Conservation (phyloP, 2,329 filamentous ascomycete genomes). For the Geosmithia morbida region DNA sequence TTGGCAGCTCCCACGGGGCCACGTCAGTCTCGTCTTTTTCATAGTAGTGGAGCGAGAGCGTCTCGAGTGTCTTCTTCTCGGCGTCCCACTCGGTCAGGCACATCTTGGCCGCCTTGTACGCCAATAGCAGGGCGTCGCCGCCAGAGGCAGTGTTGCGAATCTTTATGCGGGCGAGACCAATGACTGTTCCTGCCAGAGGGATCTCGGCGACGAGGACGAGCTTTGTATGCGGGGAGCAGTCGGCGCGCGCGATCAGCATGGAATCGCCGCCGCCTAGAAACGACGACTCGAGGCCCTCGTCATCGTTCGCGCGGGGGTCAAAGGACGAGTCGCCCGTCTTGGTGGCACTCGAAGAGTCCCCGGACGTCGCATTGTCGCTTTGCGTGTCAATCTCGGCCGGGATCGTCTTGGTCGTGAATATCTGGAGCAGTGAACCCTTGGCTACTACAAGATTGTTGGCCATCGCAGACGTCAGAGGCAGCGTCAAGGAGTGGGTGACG, state of each 20-base stretch:
- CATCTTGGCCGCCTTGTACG: slow-evolving; percentile 83
- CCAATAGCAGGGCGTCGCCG: slow-evolving; percentile 70
- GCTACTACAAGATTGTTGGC: slow-evolving; percentile 80
- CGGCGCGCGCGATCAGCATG: slow-evolving; percentile 42
- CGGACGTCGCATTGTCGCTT: slow-evolving; percentile 14
- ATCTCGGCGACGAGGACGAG: slow-evolving; percentile 79
- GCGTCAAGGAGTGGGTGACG: slow-evolving; percentile 71
- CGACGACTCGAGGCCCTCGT: slow-evolving; percentile 50
- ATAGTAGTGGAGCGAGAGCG: slow-evolving; percentile 94
- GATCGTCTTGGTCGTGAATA: slow-evolving; percentile 63
- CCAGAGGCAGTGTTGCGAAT: slow-evolving; percentile 59
- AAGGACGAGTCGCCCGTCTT: slow-evolving; percentile 27
- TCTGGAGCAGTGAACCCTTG: slow-evolving; percentile 83
- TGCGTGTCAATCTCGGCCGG: slow-evolving; percentile 45
- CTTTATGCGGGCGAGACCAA: slow-evolving; percentile 67
- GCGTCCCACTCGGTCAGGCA: slow-evolving; percentile 92
- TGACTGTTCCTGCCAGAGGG: slow-evolving; percentile 69
- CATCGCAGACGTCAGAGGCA: slow-evolving; percentile 63
- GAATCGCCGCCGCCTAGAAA: slow-evolving; percentile 54
- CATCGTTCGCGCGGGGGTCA: slow-evolving; percentile 40
- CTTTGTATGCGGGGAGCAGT: slow-evolving; percentile 56
- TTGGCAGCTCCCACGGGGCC: slow-evolving; percentile 65
- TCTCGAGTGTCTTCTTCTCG: slow-evolving; percentile 62
- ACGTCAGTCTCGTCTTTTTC: slow-evolving; percentile 82
- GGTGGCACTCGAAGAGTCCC: slow-evolving; percentile 7